phyloP scores from a whole-genome alignment of 2,329 filamentous ascomycete genomes.

The Fusarium fracticaudum region DNA sequence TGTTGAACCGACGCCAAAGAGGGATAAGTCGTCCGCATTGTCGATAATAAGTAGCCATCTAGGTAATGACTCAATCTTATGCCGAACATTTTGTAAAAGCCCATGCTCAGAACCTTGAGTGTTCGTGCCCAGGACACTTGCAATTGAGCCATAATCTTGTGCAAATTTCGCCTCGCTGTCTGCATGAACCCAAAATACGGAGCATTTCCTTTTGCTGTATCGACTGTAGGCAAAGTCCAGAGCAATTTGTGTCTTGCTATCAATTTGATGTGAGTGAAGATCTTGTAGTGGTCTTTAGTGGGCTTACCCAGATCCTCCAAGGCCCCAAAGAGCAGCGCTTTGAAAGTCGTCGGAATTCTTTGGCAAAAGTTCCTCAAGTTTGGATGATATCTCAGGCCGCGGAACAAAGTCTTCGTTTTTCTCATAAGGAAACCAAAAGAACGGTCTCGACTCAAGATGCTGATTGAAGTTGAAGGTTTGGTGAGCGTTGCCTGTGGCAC shows the following conservation, averaged over 20 bases:
- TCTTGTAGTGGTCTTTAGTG: background rate
- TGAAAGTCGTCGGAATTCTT: background rate
- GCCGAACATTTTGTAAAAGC: conserved; percentile 28
- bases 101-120: conserved; percentile 30
- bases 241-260: conserved; percentile 52
- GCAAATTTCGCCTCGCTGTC: conserved; percentile 46
- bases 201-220: conserved; percentile 35
- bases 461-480: conserved; percentile 6
- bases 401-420: conserved; percentile 26
- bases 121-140: conserved; percentile 36
- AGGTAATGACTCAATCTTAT: conserved; percentile 21
- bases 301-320: conserved; percentile 26
- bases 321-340: conserved; percentile 25
- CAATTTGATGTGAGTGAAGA: background rate
- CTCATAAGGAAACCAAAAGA: conserved; percentile 12
- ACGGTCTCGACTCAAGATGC: background rate
- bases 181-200: conserved; percentile 52
- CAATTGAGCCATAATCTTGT: conserved; percentile 46
- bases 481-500: background rate
- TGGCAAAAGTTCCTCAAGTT: conserved; percentile 10
- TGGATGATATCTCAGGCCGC: background rate
- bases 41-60: conserved; percentile 48
- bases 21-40: conserved; percentile 46
- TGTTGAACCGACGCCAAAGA: conserved; percentile 39
- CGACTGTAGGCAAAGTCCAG: conserved; percentile 47